Evolutionary conservation across 441 rosid species (phyloP), one percentile per base, ranked within the genome.

Genomic region (Syzygium syzygioides): DNA sequence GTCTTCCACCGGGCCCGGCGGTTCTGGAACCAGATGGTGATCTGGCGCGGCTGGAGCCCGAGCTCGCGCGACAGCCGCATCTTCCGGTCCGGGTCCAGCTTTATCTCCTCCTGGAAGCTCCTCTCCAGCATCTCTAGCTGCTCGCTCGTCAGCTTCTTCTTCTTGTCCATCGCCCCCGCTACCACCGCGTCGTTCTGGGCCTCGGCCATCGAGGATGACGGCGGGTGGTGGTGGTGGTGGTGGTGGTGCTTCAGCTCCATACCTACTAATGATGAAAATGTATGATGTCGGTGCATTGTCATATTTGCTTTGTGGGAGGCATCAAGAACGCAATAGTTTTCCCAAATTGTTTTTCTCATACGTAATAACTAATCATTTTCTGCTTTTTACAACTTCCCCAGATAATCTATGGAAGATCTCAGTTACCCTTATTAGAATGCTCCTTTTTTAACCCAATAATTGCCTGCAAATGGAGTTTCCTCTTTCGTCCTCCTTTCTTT

Each of bases 11-110:
- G 91, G 7, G 99, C 98, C 37, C 98, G 96, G 83, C 97, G 93
- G 91, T 98, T 98, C 90, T 96, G 99, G 89, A 98, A 98, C 99
- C 99, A 98, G 71, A 96, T 96, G 12, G 99, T 97, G 53, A 96
- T 94, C 89, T 98, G 99, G 62, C 98, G 93, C 1, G 99, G 99
- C 89, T 96, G 98, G 28, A 96, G 95, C 64, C 99, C 96, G 32
- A 98, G 94, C 41, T 96, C 99, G 62, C 91, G 92, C 25, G 99
- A 95, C 71, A 98, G 95, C 93, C 93, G 95, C 96, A 95, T 94
- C 92, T 98, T 98, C 92, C 96, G 89, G 13, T 95, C 96, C 10
- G 98, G 95, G n/a, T 95, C 97, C 48, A 98, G 88, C 93, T 96
- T 98, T 37, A 94, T 93, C 91, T 96, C 99, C 90, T 96, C 98